phyloP scores from a whole-genome alignment of 2,329 filamentous ascomycete species.

The Penicillium thymicola region DNA sequence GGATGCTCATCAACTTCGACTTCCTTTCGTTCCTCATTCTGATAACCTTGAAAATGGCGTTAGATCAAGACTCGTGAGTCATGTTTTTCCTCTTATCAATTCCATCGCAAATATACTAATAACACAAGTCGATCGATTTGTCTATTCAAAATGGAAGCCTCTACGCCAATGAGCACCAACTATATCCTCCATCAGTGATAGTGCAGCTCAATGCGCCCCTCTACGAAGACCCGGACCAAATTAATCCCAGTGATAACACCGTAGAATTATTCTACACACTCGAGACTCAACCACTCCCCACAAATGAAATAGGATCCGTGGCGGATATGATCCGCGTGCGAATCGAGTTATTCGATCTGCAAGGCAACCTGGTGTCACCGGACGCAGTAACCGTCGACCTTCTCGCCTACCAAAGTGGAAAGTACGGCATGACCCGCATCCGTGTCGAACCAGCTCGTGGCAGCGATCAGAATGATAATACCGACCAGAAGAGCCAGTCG shows the following conservation, averaged over 20 bases:
- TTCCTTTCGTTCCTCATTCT: slow-evolving; percentile 18
- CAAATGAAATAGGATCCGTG: slow-evolving; percentile 11
- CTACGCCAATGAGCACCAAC: slow-evolving; percentile 27
- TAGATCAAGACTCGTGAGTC: slow-evolving; percentile 18
- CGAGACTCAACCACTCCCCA: slow-evolving; percentile 22
- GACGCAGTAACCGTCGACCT: slow-evolving; percentile 31
- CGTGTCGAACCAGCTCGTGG: slow-evolving; percentile 20
- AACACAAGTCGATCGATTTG: slow-evolving; percentile 29
- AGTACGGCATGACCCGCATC: slow-evolving; percentile 28
- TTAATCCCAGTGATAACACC: slow-evolving; percentile 4
- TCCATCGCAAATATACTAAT: background rate
- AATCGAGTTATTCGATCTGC: slow-evolving; percentile 23
- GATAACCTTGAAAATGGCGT: background rate
- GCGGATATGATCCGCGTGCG: slow-evolving; percentile 23
- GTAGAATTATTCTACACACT: slow-evolving; percentile 25
- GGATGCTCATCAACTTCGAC: slow-evolving; percentile 16
- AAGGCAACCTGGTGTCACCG: slow-evolving; percentile 26
- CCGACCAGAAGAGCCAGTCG: slow-evolving; percentile 1
- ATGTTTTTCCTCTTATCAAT: no score
- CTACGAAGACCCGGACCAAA: slow-evolving; percentile 9
- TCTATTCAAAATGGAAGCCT: slow-evolving; percentile 28
- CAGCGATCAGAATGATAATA: background rate
- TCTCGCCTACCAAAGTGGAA: slow-evolving; percentile 22
- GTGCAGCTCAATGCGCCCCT: slow-evolving; percentile 28
- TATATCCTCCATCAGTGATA: slow-evolving; percentile 29